Base-by-base conservation (phyloP, 352 stramenopile genomes). In the Pythium inflatum region DNA sequence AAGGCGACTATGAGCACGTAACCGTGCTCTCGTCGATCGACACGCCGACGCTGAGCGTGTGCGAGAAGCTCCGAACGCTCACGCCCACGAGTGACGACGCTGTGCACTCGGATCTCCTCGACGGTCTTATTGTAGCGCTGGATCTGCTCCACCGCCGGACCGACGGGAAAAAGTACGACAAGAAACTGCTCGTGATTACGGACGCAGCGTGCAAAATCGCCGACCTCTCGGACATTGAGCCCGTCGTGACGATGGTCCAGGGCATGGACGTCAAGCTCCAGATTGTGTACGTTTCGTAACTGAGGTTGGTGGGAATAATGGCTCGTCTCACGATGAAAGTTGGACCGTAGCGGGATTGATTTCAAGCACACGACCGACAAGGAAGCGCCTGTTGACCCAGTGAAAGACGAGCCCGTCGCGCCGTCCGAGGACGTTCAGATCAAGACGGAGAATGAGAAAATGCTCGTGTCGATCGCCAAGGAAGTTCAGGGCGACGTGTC, bases 381-480 rank as follows among this genome's bases (percentile, higher is more conserved):
- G 33, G 64, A 65, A 27, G 53, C 51, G 6, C 36, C 48, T 31
- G 20, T 3, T 3, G 34, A 56, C 18, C 45, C 41, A 5, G 62
- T 78, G 7, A 73, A 76, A 38, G 31, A 54, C 18, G 75, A 86
- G 50, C 63, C 71, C 7, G 61, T 71, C 36, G 18, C 41, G 5
- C n/a, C 58, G 3, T 57, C 64, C 12, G 14, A 16, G 2, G 28
- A 74, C 5, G 76, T 76, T 43, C 69, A 71, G 25, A 62, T 68
- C n/a, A 70, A 92, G 79, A 36, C 48, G 2, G 85, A 94, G 65
- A 94, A 94, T 55, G 87, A 94, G 63, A 94, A 94, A 62, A 93
- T 93, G 84, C 82, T 94, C 7, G 82, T 92, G 11, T 92, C 83
- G 13, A 91, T 94, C 11, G 87, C 84, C 3, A 75, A 79, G 3